A percentile compares a stretch with the other conserved stretches of the same genome.
Conservation (phyloP, 495 filamentous ascomycete species). For the Talaromyces proteolyticus region DNA sequence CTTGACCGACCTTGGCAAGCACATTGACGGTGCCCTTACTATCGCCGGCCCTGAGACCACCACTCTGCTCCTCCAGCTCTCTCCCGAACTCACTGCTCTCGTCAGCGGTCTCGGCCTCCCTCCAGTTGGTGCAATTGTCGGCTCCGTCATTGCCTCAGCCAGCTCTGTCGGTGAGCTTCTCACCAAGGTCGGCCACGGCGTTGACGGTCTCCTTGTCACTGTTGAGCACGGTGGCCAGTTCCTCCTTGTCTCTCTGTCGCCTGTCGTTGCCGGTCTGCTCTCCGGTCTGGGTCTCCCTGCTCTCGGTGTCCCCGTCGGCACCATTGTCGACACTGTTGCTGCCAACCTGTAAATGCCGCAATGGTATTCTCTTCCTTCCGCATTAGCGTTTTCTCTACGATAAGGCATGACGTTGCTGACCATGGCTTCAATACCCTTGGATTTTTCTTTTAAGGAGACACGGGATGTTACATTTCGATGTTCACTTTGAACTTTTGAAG, state of each 20-base stretch:
- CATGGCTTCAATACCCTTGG: not conserved
- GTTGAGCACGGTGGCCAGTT: conserved; percentile 14
- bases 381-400: not conserved
- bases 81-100: conserved; percentile 25
- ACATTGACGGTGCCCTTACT: conserved; percentile 24
- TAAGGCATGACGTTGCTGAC: not conserved
- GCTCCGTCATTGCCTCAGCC: conserved; percentile 21
- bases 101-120: conserved; percentile 25
- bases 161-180: conserved; percentile 22
- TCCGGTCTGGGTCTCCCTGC: conserved; percentile 30
- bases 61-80: conserved; percentile 25
- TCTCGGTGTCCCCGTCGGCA: conserved; percentile 24
- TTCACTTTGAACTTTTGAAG: no score
- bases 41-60: conserved; percentile 22
- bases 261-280: conserved; percentile 25
- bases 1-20: conserved; percentile 16
- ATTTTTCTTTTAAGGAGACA: not conserved
- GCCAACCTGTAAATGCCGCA: conserved; percentile 24
- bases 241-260: conserved; percentile 28
- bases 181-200: conserved; percentile 20
- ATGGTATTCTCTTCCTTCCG: conserved; percentile 6
- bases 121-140: conserved; percentile 19
- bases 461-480: no score
- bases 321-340: conserved; percentile 29
- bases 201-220: conserved; percentile 24